Conservation (phyloP, 1,284 basidiomycete genomes). For the Apiotrichum porosum region DNA sequence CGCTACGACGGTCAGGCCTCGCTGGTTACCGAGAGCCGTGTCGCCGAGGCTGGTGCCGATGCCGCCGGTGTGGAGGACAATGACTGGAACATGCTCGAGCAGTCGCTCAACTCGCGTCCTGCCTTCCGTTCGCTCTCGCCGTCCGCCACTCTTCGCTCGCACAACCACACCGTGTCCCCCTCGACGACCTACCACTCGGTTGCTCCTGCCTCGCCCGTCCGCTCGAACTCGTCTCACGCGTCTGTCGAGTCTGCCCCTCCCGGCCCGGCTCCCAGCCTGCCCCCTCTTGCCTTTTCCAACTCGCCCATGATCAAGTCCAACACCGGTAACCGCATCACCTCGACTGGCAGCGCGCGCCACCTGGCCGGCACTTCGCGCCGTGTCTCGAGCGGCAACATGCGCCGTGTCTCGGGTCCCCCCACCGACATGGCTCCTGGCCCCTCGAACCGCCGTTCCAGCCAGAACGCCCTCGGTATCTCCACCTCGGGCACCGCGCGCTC, state of each 20-base stretch:
- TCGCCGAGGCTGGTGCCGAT: constrained; percentile 8
- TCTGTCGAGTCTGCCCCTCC: background rate
- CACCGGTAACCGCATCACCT: constrained; percentile 1
- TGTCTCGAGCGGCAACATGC: background rate
- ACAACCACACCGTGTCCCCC: constrained; percentile 17
- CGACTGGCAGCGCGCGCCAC: background rate
- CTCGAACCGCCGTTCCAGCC: background rate
- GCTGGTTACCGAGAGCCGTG: constrained; percentile 6
- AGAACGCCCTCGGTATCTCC: background rate
- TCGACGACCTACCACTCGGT: background rate
- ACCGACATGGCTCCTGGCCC: background rate
- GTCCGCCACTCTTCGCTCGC: constrained; percentile 34
- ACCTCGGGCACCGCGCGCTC: background rate
- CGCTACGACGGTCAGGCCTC: constrained; percentile 15
- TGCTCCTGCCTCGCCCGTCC: background rate
- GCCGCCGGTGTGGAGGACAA: constrained; percentile 18
- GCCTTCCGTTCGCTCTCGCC: constrained; percentile 44
- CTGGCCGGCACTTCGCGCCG: too few relatives aligned
- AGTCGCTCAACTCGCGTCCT: constrained; percentile 30
- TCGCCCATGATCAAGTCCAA: constrained; percentile 2
- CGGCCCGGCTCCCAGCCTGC: constrained; percentile 3
- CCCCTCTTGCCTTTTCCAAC: constrained; percentile 9
- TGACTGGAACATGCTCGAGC: constrained; percentile 37
- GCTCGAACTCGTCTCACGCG: constrained; percentile 1
- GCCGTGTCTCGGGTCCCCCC: constrained; percentile 1